Base-by-base conservation (phyloP, 2,329 filamentous ascomycete species). In the Aspergillus calidoustus region DNA sequence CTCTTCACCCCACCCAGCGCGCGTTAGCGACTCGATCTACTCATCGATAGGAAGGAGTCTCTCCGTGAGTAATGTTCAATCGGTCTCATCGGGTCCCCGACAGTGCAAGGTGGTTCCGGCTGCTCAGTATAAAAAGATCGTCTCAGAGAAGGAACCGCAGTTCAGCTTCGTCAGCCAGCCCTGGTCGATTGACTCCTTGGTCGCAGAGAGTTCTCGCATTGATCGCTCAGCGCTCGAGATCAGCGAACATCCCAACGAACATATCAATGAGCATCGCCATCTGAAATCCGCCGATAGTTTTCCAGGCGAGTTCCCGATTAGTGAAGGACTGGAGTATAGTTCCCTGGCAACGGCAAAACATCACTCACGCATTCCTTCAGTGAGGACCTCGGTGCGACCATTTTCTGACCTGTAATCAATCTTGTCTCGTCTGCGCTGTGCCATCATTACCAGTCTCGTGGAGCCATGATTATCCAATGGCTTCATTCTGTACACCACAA, bases 271-370 rank as follows among this genome's bases (percentile, higher is more conserved):
- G 11, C 41, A 57, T 19, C 44, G 52, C 7, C 66, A 66, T 22
- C 59, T 59, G 25, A 64, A 62, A 22, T 74, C 72, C 15, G 66
- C 67, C 6, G 72, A 74, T 55, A 75, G 71, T 54, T 76, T 68
- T 59, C 74, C 73, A 0, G 74, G 73, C 2, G 66, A 68, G 38
- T 76, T 74, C 49, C 74, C 74, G 22, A 68, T 75, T 5, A 76
- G 74, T 41, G 73, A 74, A 57, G 61, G 66, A 1, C 17, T 71
- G 63, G 70, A 71, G 28, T 66, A 60, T 57, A 70, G 67, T 54
- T 66, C 62, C 7, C 53, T 74, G 64, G 73, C 71, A 4, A 71
- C 68, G 7, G 69, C 69, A 30, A 54, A 59, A 15, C 62, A 64
- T 30, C 64, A 65, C 23, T 62, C 74, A 52, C 64, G 65, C n/a